Evolutionary conservation across 163 green algal genomes (phyloP).

Genomic region (Scenedesmus sp.): DNA sequence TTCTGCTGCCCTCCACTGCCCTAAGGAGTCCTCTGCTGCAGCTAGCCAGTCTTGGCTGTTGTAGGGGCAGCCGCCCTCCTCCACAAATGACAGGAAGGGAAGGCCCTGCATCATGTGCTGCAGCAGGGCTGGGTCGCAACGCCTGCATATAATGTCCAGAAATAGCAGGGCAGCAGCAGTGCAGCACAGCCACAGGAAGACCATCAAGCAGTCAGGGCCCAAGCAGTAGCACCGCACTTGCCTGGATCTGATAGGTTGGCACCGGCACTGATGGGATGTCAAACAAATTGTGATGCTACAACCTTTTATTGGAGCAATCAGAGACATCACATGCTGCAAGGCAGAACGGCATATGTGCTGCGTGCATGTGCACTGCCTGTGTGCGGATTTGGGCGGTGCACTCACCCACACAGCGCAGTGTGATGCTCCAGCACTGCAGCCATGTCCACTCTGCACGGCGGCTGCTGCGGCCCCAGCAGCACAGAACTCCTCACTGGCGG

Average conservation of each 20-base stretch:
- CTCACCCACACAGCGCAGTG: neutral
- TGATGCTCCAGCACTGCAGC: constrained; percentile 7
- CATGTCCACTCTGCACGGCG: neutral
- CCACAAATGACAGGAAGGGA: constrained; percentile 34
- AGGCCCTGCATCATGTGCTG: constrained; percentile 47
- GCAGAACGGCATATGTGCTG: too few species aligned
- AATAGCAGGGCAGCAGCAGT: neutral
- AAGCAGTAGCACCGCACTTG: too few species aligned
- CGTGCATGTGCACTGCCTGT: too few species aligned
- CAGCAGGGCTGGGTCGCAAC: constrained; percentile 20
- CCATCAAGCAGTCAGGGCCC: too few species aligned
- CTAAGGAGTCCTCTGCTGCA: neutral
- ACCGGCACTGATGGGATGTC: too few species aligned
- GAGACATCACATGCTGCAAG: too few species aligned
- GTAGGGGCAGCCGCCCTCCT: neutral
- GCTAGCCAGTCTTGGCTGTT: neutral
- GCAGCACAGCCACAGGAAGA: neutral
- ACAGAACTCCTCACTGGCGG: neutral
- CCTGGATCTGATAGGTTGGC: too few species aligned
- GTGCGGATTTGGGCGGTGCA: too few species aligned
- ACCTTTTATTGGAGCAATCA: too few species aligned
- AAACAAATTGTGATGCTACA: too few species aligned
- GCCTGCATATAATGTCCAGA: neutral
- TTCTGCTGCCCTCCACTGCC: constrained; percentile 28
- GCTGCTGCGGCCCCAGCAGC: neutral